Evolutionary conservation across 2,329 filamentous ascomycete genomes (phyloP).

Genomic region (Colletotrichum sp.): DNA sequence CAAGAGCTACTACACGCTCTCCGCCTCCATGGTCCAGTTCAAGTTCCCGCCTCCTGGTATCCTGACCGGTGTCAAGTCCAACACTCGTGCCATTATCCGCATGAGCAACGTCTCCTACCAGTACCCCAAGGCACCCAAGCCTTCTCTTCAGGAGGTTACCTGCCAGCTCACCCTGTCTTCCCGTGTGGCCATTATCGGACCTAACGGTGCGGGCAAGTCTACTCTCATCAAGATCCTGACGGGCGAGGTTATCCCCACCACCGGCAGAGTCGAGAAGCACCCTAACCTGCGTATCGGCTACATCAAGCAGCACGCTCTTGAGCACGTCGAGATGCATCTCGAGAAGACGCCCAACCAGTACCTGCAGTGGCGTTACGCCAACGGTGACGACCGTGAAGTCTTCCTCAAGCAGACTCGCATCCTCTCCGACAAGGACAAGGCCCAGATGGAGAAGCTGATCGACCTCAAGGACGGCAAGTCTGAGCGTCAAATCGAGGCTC

Average conservation of each 20-base stretch:
- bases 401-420: slow-evolving; percentile 97
- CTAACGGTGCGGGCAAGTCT: slow-evolving; percentile 97
- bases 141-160: slow-evolving; percentile 86
- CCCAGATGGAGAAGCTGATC: slow-evolving; percentile 89
- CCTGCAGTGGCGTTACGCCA: slow-evolving; percentile 96
- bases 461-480: slow-evolving; percentile 86
- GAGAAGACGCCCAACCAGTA: slow-evolving; percentile 99
- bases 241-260: slow-evolving; percentile 84
- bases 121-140: slow-evolving; percentile 90
- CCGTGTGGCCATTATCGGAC: slow-evolving; percentile 93
- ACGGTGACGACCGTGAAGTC: slow-evolving; percentile 96
- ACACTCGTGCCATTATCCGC: slow-evolving; percentile 90
- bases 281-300: slow-evolving; percentile 98
- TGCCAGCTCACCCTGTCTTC: slow-evolving; percentile 89
- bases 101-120: slow-evolving; percentile 92
- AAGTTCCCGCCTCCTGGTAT: slow-evolving; percentile 98
- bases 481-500: slow-evolving; percentile 77
- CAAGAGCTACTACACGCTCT: slow-evolving; percentile 97
- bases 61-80: slow-evolving; percentile 91
- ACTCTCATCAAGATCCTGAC: slow-evolving; percentile 98
- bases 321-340: slow-evolving; percentile 99
- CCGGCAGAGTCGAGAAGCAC: slow-evolving; percentile 94
- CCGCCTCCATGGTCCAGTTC: slow-evolving; percentile 88
- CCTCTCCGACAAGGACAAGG: slow-evolving; percentile 82
- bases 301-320: slow-evolving; percentile 98